A percentile compares a stretch with the other conserved stretches of the same genome.
Conservation (phyloP, 352 stramenopile genomes). For the Pythium insidiosum region DNA sequence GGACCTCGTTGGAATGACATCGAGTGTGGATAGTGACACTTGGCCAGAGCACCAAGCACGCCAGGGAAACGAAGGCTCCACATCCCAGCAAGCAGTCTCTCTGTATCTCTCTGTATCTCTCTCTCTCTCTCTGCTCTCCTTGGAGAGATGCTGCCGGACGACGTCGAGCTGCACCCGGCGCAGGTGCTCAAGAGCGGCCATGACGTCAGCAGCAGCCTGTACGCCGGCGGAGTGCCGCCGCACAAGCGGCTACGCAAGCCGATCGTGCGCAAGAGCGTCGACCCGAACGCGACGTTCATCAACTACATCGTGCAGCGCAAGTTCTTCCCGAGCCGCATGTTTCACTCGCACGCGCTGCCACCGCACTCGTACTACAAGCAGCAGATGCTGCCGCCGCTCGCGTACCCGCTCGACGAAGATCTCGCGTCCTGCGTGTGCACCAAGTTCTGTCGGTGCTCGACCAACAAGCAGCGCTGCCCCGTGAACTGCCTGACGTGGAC, state of each 20-base stretch:
- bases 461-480: constrained; percentile 88
- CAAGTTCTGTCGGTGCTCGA: constrained; percentile 85
- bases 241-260: constrained; percentile 84
- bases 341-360: constrained; percentile 40
- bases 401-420: constrained; percentile 53
- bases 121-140: too few relatives aligned
- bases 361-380: constrained; percentile 83
- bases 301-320: constrained; percentile 67
- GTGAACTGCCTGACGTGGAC: constrained; percentile 95
- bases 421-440: constrained; percentile 74
- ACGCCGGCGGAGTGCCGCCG: constrained; percentile 52
- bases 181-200: constrained; percentile 75
- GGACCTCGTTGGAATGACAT: constrained; percentile 1
- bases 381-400: constrained; percentile 69
- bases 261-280: constrained; percentile 83
- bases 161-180: constrained; percentile 56
- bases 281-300: constrained; percentile 84
- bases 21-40: not conserved
- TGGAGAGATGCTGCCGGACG: constrained; percentile 8
- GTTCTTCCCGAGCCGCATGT: constrained; percentile 47
- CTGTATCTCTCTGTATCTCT: too few relatives aligned
- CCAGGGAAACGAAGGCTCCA: too few relatives aligned
- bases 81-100: too few relatives aligned
- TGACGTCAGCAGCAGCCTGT: constrained; percentile 61
- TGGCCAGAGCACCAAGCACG: too few relatives aligned